A percentile compares a stretch with the other conserved stretches of the same genome.
phyloP scores from a whole-genome alignment of 2,329 filamentous ascomycete genomes.

The Orbilia quercus region DNA sequence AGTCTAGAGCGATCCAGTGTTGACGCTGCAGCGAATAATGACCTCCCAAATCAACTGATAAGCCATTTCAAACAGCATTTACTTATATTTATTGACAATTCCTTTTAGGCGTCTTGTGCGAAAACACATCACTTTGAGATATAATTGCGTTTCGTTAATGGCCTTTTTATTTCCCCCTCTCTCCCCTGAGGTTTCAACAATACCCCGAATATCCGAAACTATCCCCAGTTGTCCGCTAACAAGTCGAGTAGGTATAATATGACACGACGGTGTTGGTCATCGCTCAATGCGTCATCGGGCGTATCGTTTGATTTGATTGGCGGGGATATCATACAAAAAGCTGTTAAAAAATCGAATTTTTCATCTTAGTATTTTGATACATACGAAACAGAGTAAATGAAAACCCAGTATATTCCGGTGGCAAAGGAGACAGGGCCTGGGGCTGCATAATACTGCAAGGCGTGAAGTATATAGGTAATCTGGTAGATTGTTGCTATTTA shows the following conservation, averaged over 20 bases:
- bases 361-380: too few relatives aligned
- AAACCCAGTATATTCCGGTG: too few relatives aligned
- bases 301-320: too few relatives aligned
- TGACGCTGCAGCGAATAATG: neutral
- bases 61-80: neutral
- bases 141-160: conserved; percentile 6
- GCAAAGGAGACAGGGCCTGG: too few relatives aligned
- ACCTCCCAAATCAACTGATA: neutral
- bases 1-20: conserved; percentile 10
- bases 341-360: too few relatives aligned
- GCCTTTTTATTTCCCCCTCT: neutral
- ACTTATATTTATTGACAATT: neutral
- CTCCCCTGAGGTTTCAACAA: conserved; percentile 8
- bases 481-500: too few relatives aligned
- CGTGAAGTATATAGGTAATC: too few relatives aligned
- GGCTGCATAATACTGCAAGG: too few relatives aligned
- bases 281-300: neutral
- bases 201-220: conserved; percentile 4
- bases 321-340: too few relatives aligned
- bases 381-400: too few relatives aligned
- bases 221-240: neutral
- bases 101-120: too few relatives aligned
- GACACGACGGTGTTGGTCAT: conserved; percentile 14
- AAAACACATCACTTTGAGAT: neutral
- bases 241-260: neutral